Percentiles rank a stretch among this genome's conserved stretches.
Conservation (phyloP, 2,329 filamentous ascomycete species). For the Aspergillus sp. region DNA sequence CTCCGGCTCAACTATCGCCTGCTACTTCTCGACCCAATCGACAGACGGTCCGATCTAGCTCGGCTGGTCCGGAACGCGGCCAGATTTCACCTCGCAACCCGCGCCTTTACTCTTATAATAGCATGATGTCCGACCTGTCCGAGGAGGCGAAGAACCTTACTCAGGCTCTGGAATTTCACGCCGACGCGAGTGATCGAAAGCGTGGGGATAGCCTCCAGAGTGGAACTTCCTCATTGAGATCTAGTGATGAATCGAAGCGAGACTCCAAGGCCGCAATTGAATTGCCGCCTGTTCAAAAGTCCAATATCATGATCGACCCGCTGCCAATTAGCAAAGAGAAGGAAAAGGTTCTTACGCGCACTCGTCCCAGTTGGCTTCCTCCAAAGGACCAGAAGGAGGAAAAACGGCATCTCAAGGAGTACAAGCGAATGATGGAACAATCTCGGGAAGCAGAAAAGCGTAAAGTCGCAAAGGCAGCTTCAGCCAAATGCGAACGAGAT, state of each 20-base stretch:
- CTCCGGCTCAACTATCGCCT: conserved; percentile 25
- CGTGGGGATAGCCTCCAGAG: conserved; percentile 50
- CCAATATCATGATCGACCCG: conserved; percentile 65
- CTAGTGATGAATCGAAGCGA: conserved; percentile 40
- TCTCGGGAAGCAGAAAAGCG: conserved; percentile 58
- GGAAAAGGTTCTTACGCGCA: conserved; percentile 64
- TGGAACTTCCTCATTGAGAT: conserved; percentile 36
- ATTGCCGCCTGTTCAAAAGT: conserved; percentile 61
- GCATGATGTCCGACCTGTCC: conserved; percentile 57
- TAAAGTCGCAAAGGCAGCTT: conserved; percentile 48
- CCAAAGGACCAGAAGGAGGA: conserved; percentile 83
- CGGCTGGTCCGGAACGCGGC: conserved; percentile 42
- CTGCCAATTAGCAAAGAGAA: conserved; percentile 67
- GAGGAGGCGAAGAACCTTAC: conserved; percentile 61
- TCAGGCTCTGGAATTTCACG: conserved; percentile 59
- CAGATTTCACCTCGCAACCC: conserved; percentile 43
- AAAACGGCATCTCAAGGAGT: conserved; percentile 76
- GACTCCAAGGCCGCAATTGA: conserved; percentile 44
- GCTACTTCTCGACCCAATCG: conserved; percentile 32
- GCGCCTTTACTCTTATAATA: conserved; percentile 60
- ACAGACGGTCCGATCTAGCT: conserved; percentile 33
- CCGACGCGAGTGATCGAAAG: conserved; percentile 48
- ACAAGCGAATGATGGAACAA: conserved; percentile 65
- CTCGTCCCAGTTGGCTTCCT: conserved; percentile 65
- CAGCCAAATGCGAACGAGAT: conserved; percentile 50